Evolutionary conservation across 192 early-diverging fungal genomes (phyloP).

Genomic region (Radiomyces spectabilis): DNA sequence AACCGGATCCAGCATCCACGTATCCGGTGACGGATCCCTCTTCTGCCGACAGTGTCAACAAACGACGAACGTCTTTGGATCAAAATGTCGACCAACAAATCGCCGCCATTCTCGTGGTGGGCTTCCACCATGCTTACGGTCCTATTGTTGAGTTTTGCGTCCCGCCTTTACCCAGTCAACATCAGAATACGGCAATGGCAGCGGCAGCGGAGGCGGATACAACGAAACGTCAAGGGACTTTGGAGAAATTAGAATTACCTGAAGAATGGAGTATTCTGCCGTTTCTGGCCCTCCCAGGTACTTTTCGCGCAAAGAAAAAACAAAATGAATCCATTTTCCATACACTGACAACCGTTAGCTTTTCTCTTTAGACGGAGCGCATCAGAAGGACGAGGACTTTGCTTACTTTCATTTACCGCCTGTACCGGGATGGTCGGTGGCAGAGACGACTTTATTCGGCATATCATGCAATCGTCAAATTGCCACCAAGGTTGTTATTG

Average conservation of each 20-base stretch:
- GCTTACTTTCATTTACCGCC: conserved; percentile 81
- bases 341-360: not conserved
- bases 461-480: conserved; percentile 80
- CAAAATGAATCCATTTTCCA: not conserved
- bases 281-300: conserved; percentile 72
- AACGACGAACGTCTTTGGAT: conserved; percentile 14
- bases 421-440: conserved; percentile 49
- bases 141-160: conserved; percentile 43
- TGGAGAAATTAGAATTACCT: conserved; percentile 49
- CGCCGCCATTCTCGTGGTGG: conserved; percentile 28
- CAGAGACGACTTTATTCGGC: conserved; percentile 67
- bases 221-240: conserved; percentile 2
- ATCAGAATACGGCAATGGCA: too few species aligned
- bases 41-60: too few species aligned
- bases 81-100: conserved; percentile 24
- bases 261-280: conserved; percentile 80
- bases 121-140: conserved; percentile 45
- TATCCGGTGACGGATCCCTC: too few species aligned
- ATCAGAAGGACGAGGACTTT: conserved; percentile 75
- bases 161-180: conserved; percentile 39
- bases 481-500: conserved; percentile 44
- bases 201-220: too few species aligned
- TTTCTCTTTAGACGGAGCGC: conserved; percentile 54
- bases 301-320: not conserved
- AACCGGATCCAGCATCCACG: too few species aligned